These are phyloP conservation scores for Cinnamomum micranthum DNA, from an alignment of 164 flowering plant genomes.

Conservation along the genomic window DNA sequence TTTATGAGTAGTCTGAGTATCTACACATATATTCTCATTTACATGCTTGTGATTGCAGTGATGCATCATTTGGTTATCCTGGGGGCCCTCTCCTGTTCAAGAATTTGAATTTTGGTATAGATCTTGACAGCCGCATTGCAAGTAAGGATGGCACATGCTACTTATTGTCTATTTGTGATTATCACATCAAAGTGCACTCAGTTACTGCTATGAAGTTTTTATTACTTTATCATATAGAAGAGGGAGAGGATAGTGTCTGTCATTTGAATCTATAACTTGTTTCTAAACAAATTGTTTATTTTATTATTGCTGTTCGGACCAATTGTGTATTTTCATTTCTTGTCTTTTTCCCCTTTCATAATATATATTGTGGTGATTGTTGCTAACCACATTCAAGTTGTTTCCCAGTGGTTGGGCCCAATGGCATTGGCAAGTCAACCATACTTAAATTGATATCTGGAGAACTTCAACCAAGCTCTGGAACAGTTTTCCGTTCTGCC, in stretches of 20 bases:
- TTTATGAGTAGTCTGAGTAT: no score
- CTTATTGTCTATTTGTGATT: neutral
- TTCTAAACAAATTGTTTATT: no score
- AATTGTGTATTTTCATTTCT: neutral
- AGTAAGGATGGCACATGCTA: constrained; percentile 47
- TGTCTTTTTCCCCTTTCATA: neutral
- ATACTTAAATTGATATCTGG: constrained; percentile 93
- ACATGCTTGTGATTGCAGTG: constrained; percentile 51
- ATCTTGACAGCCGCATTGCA: constrained; percentile 97
- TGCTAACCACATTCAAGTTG: neutral
- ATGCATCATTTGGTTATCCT: constrained; percentile 98
- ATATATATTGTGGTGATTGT: neutral
- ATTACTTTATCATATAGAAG: neutral
- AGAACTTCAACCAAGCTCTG: constrained; percentile 97
- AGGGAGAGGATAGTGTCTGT: neutral
- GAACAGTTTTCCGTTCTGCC: constrained; percentile 95
- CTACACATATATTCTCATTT: neutral
- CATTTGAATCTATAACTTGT: neutral
- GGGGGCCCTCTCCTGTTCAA: constrained; percentile 90
- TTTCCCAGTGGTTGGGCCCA: constrained; percentile 91
- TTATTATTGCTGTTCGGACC: no score
- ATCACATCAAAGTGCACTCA: neutral
- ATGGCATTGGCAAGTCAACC: constrained; percentile 98
- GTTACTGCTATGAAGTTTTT: neutral
- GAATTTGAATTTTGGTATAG: constrained; percentile 96